phyloP scores from a whole-genome alignment of 129 eudicot species.

The Saussurea involucrata region DNA sequence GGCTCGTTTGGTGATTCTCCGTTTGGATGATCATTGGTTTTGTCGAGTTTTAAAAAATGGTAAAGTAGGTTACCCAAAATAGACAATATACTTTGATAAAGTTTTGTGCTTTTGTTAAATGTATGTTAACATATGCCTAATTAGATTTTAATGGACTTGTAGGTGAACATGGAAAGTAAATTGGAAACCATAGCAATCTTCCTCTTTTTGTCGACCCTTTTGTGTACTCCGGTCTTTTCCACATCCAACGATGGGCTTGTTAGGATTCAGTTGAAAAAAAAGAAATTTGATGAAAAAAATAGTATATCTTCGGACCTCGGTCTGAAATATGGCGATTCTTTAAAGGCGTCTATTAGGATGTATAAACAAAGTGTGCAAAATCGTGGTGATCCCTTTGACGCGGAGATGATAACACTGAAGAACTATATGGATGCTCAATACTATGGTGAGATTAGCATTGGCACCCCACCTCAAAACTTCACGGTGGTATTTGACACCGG shows the following conservation, averaged over 20 bases:
- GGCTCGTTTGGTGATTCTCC: too few relatives aligned
- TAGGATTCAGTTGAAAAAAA: constrained; percentile 47
- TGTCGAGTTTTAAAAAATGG: neutral
- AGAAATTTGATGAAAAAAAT: constrained; percentile 35
- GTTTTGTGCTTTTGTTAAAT: neutral
- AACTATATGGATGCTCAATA: constrained; percentile 79
- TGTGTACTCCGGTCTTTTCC: constrained; percentile 22
- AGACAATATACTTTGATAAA: too few relatives aligned
- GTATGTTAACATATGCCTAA: neutral
- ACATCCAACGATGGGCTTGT: constrained; percentile 46
- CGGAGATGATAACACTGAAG: constrained; percentile 47
- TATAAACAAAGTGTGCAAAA: too few relatives aligned
- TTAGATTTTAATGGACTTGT: neutral
- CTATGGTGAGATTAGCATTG: constrained; percentile 59
- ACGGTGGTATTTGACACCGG: constrained; percentile 71
- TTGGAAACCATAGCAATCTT: constrained; percentile 13
- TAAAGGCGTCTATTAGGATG: constrained; percentile 27
- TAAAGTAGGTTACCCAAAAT: neutral
- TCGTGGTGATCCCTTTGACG: too few relatives aligned
- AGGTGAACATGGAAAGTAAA: constrained; percentile 51
- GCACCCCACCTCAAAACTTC: constrained; percentile 60
- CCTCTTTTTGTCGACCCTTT: constrained; percentile 25
- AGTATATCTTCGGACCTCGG: constrained; percentile 39
- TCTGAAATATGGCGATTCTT: constrained; percentile 24
- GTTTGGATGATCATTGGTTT: neutral